Evolutionary conservation across 176 grass and related monocot genomes (phyloP), one percentile per base, ranked within the genome.

Genomic region (Echinochloa phyllopogon): DNA sequence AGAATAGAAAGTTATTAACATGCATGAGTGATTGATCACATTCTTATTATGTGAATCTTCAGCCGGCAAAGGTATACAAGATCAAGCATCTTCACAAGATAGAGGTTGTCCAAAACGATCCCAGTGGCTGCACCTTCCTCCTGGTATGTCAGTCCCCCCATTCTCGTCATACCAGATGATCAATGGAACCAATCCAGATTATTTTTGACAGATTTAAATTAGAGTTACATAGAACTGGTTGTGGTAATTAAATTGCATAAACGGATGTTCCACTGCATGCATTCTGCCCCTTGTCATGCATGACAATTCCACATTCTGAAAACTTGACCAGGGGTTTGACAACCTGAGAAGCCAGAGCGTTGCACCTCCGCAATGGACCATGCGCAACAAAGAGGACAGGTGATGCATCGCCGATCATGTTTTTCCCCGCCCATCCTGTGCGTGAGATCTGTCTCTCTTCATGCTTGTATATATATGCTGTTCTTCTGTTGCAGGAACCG

Each of bases 371-470:
- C 96, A 98, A 76, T 98, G 96, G 96, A 95, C 91, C 6, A 90
- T 98, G 96, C 91, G 91, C 38, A 98, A 98, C 86, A 98, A 94
- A 57, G 96, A 95, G 27, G 96, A 95, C 81, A 98, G 92, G 95
- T 97, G 83, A 78, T 21, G 17, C 24, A 47, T 41, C 20, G 38
- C 12, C 27, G 1, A 41, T 39, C 47, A 48, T 15, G 2, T 49
- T n/a, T n/a, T n/a, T 13, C 29, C 1, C 5, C 3, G 14, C 3
- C 6, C 20, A 37, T 51, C 33, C 6, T 3, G 36, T 8, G 0
- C 47, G 37, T 12, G 10, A 0, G 24, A 0, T 73, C n/a, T 1
- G 0, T 73, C n/a, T 73, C n/a, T 53, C 17, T 41, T 84, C n/a
- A 55, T 53, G 51, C 1, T 4, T 24, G 13, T n/a, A 37, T 8